Evolutionary conservation across 2,329 filamentous ascomycete genomes (phyloP), one percentile per base, ranked within the genome.

Genomic region (Clarireedia hainanense): DNA sequence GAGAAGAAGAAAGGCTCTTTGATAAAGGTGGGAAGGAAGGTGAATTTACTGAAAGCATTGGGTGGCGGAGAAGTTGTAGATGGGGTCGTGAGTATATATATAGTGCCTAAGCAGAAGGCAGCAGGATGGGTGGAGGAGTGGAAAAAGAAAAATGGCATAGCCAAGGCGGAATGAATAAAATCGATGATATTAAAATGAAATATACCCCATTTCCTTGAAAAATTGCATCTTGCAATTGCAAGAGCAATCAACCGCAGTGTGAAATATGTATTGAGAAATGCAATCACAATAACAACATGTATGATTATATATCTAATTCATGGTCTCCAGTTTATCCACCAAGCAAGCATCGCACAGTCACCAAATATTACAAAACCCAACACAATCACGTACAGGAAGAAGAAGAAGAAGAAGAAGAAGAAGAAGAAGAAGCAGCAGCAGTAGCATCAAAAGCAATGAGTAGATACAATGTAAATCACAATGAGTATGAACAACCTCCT

Each of bases 21-120:
- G 65, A 82, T 96, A 65, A 96, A 95, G 74, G 85, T 91, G 23
- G 92, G 94, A 48, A 91, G 89, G 79, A 94, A 92, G 68, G 78
- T 94, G 61, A 76, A 82, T 20, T 70, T 97, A 63, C 71, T 90
- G 50, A 88, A 90, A 74, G 80, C 92, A 30, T 72, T 97, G 60
- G 77, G 77, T 7, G 82, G 81, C 7, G 90, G 88, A 6, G 91
- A 95, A 73, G 79, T 99, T 9, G 84, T 95, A 47, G 92, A 99
- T 72, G 87, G 89, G 30, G 73, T 97, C 60, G 81, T 97, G 24
- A 84, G 77, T 67, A 83, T 99, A 30, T 91, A 89, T 68, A 83
- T 97, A 1, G 78, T 99, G 61, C 92, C 92, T 0, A 85, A 80
- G 65, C 72, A 70, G 3, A 83, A 82, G 71, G 84, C 87, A 1